These are phyloP conservation scores for Suillus ampliporus DNA, from an alignment of 768 basidiomycete genomes.

Conservation along the genomic window DNA sequence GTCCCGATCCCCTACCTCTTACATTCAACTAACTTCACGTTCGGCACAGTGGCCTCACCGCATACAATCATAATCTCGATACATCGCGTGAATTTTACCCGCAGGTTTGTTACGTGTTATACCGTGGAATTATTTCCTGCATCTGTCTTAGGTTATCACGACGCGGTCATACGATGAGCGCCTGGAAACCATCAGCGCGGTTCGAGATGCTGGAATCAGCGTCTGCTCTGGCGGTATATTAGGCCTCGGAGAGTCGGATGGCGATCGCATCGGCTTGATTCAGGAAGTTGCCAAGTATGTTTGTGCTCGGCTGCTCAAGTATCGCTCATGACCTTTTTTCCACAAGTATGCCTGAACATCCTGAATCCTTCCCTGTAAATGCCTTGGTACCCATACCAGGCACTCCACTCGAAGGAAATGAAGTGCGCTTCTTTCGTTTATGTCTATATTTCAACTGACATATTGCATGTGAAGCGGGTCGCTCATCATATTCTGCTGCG, in stretches of 20 bases:
- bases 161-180: slow-evolving; percentile 95
- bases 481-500: slow-evolving; percentile 84
- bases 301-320: background rate
- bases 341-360: slow-evolving; percentile 88
- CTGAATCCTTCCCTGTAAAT: slow-evolving; percentile 99
- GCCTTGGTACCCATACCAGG: slow-evolving; percentile 95
- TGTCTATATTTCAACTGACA: slow-evolving; percentile 15
- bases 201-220: slow-evolving; percentile 93
- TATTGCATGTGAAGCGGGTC: slow-evolving; percentile 61
- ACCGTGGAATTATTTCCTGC: slow-evolving; percentile 3
- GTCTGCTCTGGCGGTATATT: slow-evolving; percentile 98
- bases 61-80: slow-evolving; percentile 99
- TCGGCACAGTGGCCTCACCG: slow-evolving; percentile 77
- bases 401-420: slow-evolving; percentile 91
- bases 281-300: slow-evolving; percentile 90
- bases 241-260: slow-evolving; percentile 90
- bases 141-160: slow-evolving; percentile 79
- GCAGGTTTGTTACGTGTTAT: slow-evolving; percentile 52
- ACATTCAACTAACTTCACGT: slow-evolving; percentile 17
- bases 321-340: slow-evolving; percentile 12
- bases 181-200: slow-evolving; percentile 85
- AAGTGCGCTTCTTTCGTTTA: slow-evolving; percentile 50
- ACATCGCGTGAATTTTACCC: slow-evolving; percentile 98
- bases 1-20: slow-evolving; percentile 31
- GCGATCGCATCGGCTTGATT: slow-evolving; percentile 91